A percentile compares a stretch with the other conserved stretches of the same genome.
These are phyloP conservation scores for Lachnum nothofagi DNA, from an alignment of 2,329 filamentous ascomycete genomes.

Conservation along the genomic window DNA sequence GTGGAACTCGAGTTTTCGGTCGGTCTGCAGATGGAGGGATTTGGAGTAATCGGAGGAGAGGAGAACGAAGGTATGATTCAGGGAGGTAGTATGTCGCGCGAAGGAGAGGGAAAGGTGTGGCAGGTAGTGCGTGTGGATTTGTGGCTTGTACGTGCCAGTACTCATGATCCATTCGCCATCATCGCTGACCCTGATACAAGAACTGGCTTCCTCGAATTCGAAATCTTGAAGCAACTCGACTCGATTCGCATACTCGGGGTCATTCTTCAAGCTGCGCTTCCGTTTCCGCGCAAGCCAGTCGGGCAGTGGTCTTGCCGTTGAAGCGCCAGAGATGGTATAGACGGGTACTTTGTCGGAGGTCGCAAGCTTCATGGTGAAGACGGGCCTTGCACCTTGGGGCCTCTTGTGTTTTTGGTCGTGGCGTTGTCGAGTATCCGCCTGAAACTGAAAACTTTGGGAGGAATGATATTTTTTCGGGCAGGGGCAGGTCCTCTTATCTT, in stretches of 20 bases:
- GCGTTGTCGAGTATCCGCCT: background rate
- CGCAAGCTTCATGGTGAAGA: slow-evolving; percentile 65
- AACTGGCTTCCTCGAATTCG: slow-evolving; percentile 92
- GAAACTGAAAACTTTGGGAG: background rate
- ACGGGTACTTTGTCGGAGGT: slow-evolving; percentile 80
- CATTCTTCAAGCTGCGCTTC: slow-evolving; percentile 87
- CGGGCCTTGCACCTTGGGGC: no score
- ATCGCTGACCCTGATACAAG: slow-evolving; percentile 82
- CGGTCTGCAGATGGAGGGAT: slow-evolving; percentile 85
- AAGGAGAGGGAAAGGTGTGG: slow-evolving; percentile 92
- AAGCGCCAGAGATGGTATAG: slow-evolving; percentile 90
- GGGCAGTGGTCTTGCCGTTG: slow-evolving; percentile 78
- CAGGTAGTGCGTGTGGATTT: slow-evolving; percentile 94
- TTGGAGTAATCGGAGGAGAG: slow-evolving; percentile 91
- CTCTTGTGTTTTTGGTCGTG: slow-evolving; percentile 1
- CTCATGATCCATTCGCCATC: slow-evolving; percentile 98
- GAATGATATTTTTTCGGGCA: background rate
- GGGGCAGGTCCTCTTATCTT: no score
- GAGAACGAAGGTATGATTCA: slow-evolving; percentile 87
- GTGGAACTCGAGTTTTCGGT: slow-evolving; percentile 89
- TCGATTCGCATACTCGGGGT: slow-evolving; percentile 86
- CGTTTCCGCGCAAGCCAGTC: slow-evolving; percentile 91
- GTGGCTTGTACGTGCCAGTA: slow-evolving; percentile 71
- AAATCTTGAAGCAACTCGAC: slow-evolving; percentile 96
- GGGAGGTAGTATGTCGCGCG: slow-evolving; percentile 80